Evolutionary conservation across 2,329 filamentous ascomycete species (phyloP).

Genomic region (Cercospora zeae-maydis): DNA sequence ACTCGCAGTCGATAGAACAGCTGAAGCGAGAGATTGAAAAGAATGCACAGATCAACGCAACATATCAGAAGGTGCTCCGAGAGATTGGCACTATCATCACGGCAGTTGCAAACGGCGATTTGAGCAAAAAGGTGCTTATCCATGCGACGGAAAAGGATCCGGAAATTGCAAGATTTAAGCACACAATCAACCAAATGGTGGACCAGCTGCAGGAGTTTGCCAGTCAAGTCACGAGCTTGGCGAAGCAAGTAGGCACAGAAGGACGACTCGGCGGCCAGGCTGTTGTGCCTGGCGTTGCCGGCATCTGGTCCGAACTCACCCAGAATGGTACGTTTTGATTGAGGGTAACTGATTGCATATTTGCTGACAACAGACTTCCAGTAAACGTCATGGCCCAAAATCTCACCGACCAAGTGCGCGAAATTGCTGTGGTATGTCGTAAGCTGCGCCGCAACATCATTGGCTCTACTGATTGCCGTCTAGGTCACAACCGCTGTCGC

Average conservation of each 20-base stretch:
- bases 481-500: conserved; percentile 88
- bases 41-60: conserved; percentile 95
- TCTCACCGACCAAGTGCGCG: conserved; percentile 92
- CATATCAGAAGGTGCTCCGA: conserved; percentile 93
- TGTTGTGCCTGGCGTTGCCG: conserved; percentile 87
- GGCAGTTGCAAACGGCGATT: conserved; percentile 87
- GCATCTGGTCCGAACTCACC: conserved; percentile 96
- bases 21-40: conserved; percentile 93
- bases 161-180: conserved; percentile 96
- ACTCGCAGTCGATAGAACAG: conserved; percentile 80
- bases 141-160: conserved; percentile 96
- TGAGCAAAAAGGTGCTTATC: conserved; percentile 95
- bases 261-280: conserved; percentile 91
- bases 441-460: neutral
- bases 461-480: neutral
- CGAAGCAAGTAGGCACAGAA: conserved; percentile 93
- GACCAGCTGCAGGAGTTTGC: conserved; percentile 96
- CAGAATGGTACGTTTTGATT: conserved; percentile 45
- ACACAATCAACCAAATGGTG: conserved; percentile 99
- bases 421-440: conserved; percentile 68
- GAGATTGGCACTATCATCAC: conserved; percentile 98
- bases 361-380: conserved; percentile 31
- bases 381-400: conserved; percentile 99
- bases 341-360: neutral
- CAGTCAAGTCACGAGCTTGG: conserved; percentile 90